Evolutionary conservation across 31 red algal species (phyloP).

Genomic region (Odonthalia washingtoniensis): DNA sequence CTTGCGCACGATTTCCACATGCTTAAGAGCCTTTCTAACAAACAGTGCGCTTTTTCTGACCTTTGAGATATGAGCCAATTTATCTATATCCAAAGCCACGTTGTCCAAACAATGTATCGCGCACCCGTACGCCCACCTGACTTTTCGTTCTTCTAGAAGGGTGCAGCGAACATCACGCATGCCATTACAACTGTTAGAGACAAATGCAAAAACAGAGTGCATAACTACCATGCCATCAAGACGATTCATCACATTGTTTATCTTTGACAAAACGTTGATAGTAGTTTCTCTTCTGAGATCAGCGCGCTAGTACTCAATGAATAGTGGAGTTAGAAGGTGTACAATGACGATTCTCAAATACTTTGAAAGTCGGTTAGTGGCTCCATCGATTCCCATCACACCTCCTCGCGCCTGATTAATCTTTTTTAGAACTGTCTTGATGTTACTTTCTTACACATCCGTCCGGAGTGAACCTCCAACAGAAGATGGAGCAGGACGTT

Average conservation of each 20-base stretch:
- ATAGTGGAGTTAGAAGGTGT: background rate
- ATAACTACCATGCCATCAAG: background rate
- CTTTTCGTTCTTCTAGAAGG: background rate
- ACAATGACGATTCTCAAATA: background rate
- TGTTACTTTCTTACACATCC: too few species aligned
- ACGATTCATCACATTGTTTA: background rate
- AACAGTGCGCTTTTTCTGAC: too few species aligned
- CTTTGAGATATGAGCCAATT: too few species aligned
- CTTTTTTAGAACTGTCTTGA: too few species aligned
- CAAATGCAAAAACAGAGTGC: background rate
- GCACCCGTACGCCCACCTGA: too few species aligned
- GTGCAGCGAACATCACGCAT: background rate
- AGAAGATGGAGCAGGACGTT: too few species aligned
- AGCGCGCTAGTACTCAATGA: background rate
- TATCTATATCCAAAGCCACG: too few species aligned
- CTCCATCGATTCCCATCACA: background rate
- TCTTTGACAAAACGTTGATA: background rate
- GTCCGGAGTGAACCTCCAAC: too few species aligned
- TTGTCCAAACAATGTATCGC: too few species aligned
- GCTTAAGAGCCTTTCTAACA: too few species aligned
- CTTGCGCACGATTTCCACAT: too few species aligned
- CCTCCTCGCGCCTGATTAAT: too few species aligned
- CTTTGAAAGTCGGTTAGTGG: background rate
- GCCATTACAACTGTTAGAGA: background rate
- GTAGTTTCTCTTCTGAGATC: background rate